phyloP scores from a whole-genome alignment of 768 basidiomycete species.

The Paxillus involutus region DNA sequence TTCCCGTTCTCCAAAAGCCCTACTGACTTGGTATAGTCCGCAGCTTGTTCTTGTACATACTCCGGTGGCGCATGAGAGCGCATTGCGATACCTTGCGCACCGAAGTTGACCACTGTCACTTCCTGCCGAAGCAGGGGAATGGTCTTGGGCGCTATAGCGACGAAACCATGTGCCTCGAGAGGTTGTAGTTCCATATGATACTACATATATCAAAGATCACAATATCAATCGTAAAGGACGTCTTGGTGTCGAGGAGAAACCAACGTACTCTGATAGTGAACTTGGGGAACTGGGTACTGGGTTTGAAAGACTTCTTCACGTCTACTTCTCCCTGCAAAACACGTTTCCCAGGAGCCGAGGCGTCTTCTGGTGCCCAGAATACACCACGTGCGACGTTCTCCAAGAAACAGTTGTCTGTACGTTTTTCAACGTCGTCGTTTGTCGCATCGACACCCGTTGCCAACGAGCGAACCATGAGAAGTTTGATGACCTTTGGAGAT shows the following conservation, averaged over 20 bases:
- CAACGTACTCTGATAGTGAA: conserved; percentile 47
- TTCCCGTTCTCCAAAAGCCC: conserved; percentile 58
- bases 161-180: conserved; percentile 45
- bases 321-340: conserved; percentile 52
- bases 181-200: conserved; percentile 46
- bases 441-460: conserved; percentile 50
- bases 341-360: conserved; percentile 31
- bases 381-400: conserved; percentile 42
- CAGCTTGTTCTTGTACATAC: conserved; percentile 41
- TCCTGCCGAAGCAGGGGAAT: conserved; percentile 38
- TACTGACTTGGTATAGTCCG: conserved; percentile 51
- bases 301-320: conserved; percentile 44
- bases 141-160: conserved; percentile 18
- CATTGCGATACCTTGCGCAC: conserved; percentile 38
- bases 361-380: conserved; percentile 42
- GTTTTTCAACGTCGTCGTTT: conserved; percentile 34
- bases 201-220: conserved; percentile 25
- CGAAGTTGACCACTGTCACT: conserved; percentile 40
- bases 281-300: conserved; percentile 41
- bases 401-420: conserved; percentile 48
- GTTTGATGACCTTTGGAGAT: conserved; percentile 35
- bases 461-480: conserved; percentile 48
- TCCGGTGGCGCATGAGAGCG: conserved; percentile 54
- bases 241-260: background rate
- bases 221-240: background rate